Conservation (phyloP, 345 rosid species). For the Noccaea bulbosa region DNA sequence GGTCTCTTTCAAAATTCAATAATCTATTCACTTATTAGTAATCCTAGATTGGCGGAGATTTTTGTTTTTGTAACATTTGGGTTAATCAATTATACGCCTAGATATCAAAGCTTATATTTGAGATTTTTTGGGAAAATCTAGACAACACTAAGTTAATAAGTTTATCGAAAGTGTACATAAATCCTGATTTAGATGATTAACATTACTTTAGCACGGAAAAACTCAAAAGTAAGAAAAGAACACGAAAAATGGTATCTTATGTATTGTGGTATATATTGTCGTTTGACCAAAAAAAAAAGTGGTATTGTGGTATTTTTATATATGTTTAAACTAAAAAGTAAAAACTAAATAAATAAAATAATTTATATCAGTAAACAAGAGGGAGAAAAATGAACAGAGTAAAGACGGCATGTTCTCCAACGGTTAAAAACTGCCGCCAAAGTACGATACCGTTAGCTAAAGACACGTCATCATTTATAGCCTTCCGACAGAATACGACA, state of each 20-base stretch:
- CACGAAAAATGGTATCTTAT: conserved; percentile 1
- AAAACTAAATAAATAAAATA: not conserved
- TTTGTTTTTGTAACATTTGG: not conserved
- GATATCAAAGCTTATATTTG: too few relatives aligned
- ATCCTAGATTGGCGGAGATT: not conserved
- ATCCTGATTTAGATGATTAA: conserved; percentile 17
- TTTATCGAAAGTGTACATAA: not conserved
- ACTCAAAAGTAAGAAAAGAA: conserved; percentile 33
- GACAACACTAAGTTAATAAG: not conserved
- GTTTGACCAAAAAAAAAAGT: too few relatives aligned
- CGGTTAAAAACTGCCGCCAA: conserved; percentile 44
- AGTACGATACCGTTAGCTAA: conserved; percentile 36
- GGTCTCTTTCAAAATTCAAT: conserved; percentile 10
- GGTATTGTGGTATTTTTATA: not conserved
- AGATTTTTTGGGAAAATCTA: not conserved
- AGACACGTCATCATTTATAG: conserved; percentile 32
- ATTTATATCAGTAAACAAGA: conserved; percentile 6
- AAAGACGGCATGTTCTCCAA: conserved; percentile 30
- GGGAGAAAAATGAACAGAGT: not conserved
- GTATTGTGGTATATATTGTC: not conserved
- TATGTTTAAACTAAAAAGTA: not conserved
- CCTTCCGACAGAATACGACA: conserved; percentile 38
- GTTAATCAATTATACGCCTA: not conserved
- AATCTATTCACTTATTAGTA: conserved; percentile 15
- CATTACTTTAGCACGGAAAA: conserved; percentile 18